Evolutionary conservation across 306 rosid genomes (phyloP).

Genomic region (Vigna radiata): DNA sequence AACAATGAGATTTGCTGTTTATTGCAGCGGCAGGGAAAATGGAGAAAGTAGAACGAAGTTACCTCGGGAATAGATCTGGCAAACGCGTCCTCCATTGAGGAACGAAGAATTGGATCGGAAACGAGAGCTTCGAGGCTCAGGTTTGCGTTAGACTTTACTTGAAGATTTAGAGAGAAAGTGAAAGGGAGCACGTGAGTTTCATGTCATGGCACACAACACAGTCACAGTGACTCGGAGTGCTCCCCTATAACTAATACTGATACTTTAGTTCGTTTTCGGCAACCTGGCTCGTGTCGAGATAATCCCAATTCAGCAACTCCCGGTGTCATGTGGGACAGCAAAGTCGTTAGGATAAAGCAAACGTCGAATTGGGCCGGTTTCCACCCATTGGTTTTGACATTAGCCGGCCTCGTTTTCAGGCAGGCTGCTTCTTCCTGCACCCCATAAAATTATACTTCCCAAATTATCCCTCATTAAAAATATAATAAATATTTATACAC

Average conservation of each 20-base stretch:
- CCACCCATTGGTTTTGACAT: conserved; percentile 25
- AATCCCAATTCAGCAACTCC: background rate
- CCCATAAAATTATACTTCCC: no score
- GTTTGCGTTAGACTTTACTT: conserved; percentile 20
- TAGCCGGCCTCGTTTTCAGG: background rate
- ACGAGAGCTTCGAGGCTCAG: background rate
- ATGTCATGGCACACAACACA: conserved; percentile 30
- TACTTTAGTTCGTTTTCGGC: background rate
- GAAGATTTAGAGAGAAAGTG: conserved; percentile 22
- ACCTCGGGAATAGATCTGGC: conserved; percentile 92
- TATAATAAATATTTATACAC: no score
- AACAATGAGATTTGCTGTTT: background rate
- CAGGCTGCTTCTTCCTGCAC: no score
- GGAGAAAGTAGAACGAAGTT: conserved; percentile 30
- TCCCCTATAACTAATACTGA: background rate
- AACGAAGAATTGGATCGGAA: conserved; percentile 53
- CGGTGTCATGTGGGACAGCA: conserved; percentile 6
- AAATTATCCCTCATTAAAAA: no score
- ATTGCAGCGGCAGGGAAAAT: conserved; percentile 1
- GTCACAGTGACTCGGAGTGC: background rate
- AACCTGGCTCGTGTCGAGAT: background rate
- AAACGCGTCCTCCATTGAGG: conserved; percentile 85
- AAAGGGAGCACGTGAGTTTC: conserved; percentile 31
- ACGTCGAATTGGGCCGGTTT: conserved; percentile 37
- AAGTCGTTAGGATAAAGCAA: conserved; percentile 41